A percentile compares a stretch with the other conserved stretches of the same genome.
Conservation (phyloP, 2,329 filamentous ascomycete genomes). For the Drechmeria coniospora region DNA sequence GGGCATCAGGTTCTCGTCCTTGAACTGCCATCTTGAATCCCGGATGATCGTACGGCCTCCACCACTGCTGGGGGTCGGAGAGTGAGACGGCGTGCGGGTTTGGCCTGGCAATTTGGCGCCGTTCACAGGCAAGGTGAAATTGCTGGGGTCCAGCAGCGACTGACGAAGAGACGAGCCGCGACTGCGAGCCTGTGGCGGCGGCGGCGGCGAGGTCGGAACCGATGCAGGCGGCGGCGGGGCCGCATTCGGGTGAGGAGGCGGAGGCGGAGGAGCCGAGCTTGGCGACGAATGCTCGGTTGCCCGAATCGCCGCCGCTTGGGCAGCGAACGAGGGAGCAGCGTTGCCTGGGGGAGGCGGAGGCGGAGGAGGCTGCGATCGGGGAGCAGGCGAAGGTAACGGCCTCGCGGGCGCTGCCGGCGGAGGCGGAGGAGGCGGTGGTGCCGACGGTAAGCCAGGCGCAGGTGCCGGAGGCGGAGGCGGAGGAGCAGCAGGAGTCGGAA, state of each 20-base stretch:
- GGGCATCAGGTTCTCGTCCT: conserved; percentile 65
- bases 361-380: conserved; percentile 17
- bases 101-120: conserved; percentile 37
- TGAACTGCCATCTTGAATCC: conserved; percentile 76
- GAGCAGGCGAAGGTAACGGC: conserved; percentile 23
- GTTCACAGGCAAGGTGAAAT: conserved; percentile 58
- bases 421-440: conserved; percentile 29
- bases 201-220: conserved; percentile 26
- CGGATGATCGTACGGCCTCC: conserved; percentile 43
- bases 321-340: conserved; percentile 22
- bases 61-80: conserved; percentile 12
- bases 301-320: conserved; percentile 27
- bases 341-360: conserved; percentile 11
- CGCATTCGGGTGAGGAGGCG: conserved; percentile 13
- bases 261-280: conserved; percentile 18
- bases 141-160: conserved; percentile 57
- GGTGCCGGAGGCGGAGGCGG: conserved; percentile 24
- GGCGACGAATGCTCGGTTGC: conserved; percentile 26
- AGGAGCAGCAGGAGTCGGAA: conserved; percentile 26
- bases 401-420: conserved; percentile 19
- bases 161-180: conserved; percentile 34
- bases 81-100: conserved; percentile 15
- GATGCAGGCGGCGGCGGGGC: conserved; percentile 14
- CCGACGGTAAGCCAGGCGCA: conserved; percentile 28
- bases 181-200: conserved; percentile 19